A percentile compares a stretch with the other conserved stretches of the same genome.
These are phyloP conservation scores for Mycena maculata DNA, from an alignment of 768 basidiomycete species.

Conservation along the genomic window DNA sequence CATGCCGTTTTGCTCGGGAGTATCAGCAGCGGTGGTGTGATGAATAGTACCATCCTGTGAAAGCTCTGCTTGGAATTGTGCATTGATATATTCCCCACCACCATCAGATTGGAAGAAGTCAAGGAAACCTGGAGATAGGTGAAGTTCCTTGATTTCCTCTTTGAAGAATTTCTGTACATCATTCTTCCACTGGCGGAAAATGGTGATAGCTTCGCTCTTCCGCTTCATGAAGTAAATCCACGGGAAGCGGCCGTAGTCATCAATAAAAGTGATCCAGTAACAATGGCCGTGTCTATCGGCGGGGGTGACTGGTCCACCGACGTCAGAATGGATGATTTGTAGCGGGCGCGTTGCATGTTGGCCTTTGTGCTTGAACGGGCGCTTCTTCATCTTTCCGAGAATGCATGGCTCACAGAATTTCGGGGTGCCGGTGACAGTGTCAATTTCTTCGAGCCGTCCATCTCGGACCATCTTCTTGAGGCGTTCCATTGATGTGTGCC, in stretches of 20 bases:
- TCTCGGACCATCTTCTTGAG: neutral
- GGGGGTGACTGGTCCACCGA: slow-evolving; percentile 3
- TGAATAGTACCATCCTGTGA: neutral
- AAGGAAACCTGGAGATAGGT: neutral
- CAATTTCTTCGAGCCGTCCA: neutral
- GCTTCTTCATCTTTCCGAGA: neutral
- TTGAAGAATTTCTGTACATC: neutral
- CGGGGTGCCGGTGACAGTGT: neutral
- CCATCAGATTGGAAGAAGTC: neutral
- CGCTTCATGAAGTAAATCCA: neutral
- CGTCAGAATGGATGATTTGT: neutral
- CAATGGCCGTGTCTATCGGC: neutral
- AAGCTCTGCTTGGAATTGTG: neutral
- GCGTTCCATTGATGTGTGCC: neutral
- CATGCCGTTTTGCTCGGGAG: neutral
- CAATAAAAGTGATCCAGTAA: neutral
- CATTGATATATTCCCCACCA: neutral
- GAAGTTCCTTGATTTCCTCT: neutral
- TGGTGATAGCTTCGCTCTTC: neutral
- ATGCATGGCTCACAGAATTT: neutral
- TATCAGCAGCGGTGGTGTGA: neutral
- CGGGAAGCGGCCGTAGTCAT: neutral
- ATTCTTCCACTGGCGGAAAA: neutral
- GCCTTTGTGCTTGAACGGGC: neutral
- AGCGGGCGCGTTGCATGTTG: neutral